Base-by-base conservation (phyloP, 768 basidiomycete genomes). In the Boletus rufocinnamomeus region DNA sequence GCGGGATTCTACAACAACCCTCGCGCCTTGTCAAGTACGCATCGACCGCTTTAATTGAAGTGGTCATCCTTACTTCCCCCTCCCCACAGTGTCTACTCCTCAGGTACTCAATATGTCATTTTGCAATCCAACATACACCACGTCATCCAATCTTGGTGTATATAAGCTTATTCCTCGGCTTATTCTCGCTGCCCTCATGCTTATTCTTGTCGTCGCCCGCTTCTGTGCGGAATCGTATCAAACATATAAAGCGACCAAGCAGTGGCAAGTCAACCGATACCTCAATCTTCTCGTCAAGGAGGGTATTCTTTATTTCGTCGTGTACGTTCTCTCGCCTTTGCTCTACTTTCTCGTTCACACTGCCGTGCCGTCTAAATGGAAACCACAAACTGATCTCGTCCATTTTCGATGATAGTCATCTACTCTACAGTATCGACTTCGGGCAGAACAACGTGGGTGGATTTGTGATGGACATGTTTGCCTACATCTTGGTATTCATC, bases 271-370 rank as follows among this genome's bases (percentile, higher is more conserved):
- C n/a, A n/a, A n/a, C n/a, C n/a, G n/a, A n/a, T n/a, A n/a, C n/a
- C n/a, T n/a, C n/a, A n/a, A n/a, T n/a, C n/a, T n/a, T n/a, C n/a
- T n/a, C n/a, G n/a, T n/a, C n/a, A n/a, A n/a, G n/a, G n/a, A n/a
- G n/a, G n/a, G n/a, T n/a, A n/a, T 62, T 4, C 2, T 68, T 16
- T 68, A 68, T 47, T 69, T 68, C 28, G 0, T 57, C 9, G 57
- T 21, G 67, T 68, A 60, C 47, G 67, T 68, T n/a, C 17, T 14
- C n/a, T 32, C 10, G 17, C 25, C 19, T 28, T 44, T 21, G n/a
- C n/a, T n/a, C n/a, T n/a, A n/a, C n/a, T n/a, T n/a, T n/a, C 14
- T 21, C 34, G 2, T 17, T 2, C 17, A 19, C 23, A 11, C 10
- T 13, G 0, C 4, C 14, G 4, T 25, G 9, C 41, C 11, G 10